Percentiles rank a stretch among this genome's conserved stretches.
Conservation (phyloP, 805 yeast species). For the Candida succiphila region DNA sequence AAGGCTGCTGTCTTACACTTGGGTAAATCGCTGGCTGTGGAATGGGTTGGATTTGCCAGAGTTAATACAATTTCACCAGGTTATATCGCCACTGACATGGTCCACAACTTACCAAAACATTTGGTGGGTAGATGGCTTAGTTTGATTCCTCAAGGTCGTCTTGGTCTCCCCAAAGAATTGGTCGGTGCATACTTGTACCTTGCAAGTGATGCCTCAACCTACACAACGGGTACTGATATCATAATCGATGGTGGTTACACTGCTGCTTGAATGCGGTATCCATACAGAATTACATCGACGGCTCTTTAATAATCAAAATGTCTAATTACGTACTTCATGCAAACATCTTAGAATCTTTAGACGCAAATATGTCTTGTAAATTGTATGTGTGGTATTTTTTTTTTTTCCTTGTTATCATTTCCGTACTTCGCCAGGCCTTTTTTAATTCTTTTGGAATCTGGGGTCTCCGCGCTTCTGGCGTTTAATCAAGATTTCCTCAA, state of each 20-base stretch:
- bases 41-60: constrained; percentile 86
- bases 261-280: constrained; percentile 24
- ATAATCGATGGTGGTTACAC: constrained; percentile 74
- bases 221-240: constrained; percentile 71
- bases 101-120: constrained; percentile 35
- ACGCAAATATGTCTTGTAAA: background rate
- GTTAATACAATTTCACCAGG: constrained; percentile 81
- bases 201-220: constrained; percentile 74
- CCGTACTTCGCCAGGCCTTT: too few relatives aligned
- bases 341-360: background rate
- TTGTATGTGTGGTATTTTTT: too few relatives aligned
- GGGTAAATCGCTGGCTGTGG: constrained; percentile 71
- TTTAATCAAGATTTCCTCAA: too few relatives aligned
- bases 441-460: too few relatives aligned
- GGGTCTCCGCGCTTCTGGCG: too few relatives aligned
- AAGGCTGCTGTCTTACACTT: constrained; percentile 79
- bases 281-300: too few relatives aligned
- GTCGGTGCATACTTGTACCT: constrained; percentile 73
- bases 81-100: constrained; percentile 68
- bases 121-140: constrained; percentile 38
- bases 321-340: too few relatives aligned
- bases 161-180: constrained; percentile 63
- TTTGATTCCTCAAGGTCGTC: constrained; percentile 61
- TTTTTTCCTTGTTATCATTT: too few relatives aligned
- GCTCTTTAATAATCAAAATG: too few relatives aligned